Base-by-base conservation (phyloP, 352 stramenopile genomes). In the Phytophthora ohioensis region DNA sequence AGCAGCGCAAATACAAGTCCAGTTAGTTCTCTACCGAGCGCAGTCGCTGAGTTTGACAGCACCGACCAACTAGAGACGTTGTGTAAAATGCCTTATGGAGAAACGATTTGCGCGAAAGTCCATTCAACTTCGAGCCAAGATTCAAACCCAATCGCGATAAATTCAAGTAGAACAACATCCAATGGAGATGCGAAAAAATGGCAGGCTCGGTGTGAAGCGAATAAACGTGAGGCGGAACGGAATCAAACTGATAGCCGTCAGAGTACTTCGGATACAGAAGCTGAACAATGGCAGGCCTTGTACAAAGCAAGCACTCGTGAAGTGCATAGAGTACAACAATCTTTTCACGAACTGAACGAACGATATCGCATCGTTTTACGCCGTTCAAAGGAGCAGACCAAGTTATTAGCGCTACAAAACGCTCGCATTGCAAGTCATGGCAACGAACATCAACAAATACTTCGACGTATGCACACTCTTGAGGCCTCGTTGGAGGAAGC, bases 381-480 rank as follows among this genome's bases (percentile, higher is more conserved):
- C 5, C 84, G 87, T 12, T 77, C 81, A 1, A 76, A 84, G 5
- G 87, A 94, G 51, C 87, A 94, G 60, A 73, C 82, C 15, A 93
- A 88, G 42, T 68, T 94, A 17, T 69, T 94, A 13, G 75, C 73
- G 10, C 78, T 92, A 3, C 85, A 94, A 59, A 90, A 82, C 39
- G 46, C 53, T 11, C 81, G 87, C 8, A 76, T 91, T 17, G 45
- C 67, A 9, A 80, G 73, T 35, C 78, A 94, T 64, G 73, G 73
- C 32, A 80, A 88, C 10, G 75, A 87, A 4, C 81, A 93, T 35
- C 74, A 91, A 36, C 82, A 89, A 43, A 74, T 91, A 11, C 62
- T 94, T 21, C 59, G 78, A 9, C 81, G 80, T 11, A 73, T 91
- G 32, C 70, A 43, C 1, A 57, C 61, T n/a, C 75, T 94, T 8